Evolutionary conservation across 2,329 filamentous ascomycete species (phyloP).

Genomic region (Rhynchosporium agropyri): DNA sequence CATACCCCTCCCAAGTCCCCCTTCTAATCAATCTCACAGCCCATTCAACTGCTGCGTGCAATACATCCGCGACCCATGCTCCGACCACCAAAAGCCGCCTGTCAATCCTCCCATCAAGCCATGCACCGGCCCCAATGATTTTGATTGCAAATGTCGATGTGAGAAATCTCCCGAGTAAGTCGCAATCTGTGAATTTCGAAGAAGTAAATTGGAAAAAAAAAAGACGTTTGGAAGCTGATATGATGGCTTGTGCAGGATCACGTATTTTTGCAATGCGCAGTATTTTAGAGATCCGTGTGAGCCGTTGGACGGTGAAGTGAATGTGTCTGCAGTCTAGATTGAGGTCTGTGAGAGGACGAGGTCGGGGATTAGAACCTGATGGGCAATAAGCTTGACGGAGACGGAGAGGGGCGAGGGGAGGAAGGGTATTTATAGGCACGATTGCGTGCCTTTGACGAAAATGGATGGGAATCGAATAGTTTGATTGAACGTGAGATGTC

Average conservation of each 20-base stretch:
- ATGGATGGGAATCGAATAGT: no score
- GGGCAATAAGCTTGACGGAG: background rate
- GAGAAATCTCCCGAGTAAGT: conserved; percentile 7
- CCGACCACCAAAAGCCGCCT: conserved; percentile 10
- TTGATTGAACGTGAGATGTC: no score
- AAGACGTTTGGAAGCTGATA: background rate
- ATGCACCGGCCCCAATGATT: background rate
- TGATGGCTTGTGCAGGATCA: conserved; percentile 11
- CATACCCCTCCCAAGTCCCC: background rate
- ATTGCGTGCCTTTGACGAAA: no score
- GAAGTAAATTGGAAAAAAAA: no score
- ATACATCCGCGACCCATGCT: conserved; percentile 20
- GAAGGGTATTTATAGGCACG: no score
- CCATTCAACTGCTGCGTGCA: conserved; percentile 19
- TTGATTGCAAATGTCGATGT: conserved; percentile 16
- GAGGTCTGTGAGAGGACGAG: background rate
- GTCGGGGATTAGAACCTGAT: background rate
- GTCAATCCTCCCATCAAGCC: background rate
- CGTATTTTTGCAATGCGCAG: conserved; percentile 18
- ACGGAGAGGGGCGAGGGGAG: background rate
- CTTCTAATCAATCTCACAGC: background rate
- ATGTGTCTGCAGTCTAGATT: background rate
- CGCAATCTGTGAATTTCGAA: no score
- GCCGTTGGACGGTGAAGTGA: background rate
- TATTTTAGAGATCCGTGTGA: conserved; percentile 18